Base-by-base conservation (phyloP, 305 asterid species). In the Rubia tinctorum region DNA sequence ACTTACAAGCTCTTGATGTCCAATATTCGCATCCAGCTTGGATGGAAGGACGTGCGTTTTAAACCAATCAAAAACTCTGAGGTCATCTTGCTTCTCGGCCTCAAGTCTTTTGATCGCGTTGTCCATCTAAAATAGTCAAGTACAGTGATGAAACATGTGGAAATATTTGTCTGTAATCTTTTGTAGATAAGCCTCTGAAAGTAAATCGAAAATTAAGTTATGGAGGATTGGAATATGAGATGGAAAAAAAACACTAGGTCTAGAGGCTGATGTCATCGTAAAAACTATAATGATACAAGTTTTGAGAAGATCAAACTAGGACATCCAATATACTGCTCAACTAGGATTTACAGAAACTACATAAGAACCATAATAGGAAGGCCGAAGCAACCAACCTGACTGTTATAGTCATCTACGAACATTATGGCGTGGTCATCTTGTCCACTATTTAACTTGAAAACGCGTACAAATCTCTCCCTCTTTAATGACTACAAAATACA, bases 351-450 rank as follows among this genome's bases (percentile, higher is more conserved):
- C 70, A 67, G 23, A 71, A 76, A 65, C 37, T 11, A 44, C 44
- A 63, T 68, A 43, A 63, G 42, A 42, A 25, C 18, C 25, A 30
- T 63, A 47, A 49, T 27, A 8, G 64, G 56, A 42, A 59, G 30
- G 71, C 53, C 15, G 37, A 79, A 66, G 43, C 49, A 64, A 84
- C 84, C 69, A 79, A 91, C 99, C 98, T 90, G 97, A 77, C 77
- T 90, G 49, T 86, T 63, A 82, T 95, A 95, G 85, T 95, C 91
- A 25, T 92, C 96, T 70, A 80, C 17, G 79, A 95, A 86, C 96
- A 95, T 92, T 74, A 95, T 77, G 68, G 98, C 98, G 85, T 89
- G 96, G 81, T 95, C 99, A 49, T 95, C 96, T 83, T 90, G 99
- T 68, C 99, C 99, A 60, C 89, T 89, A 82, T 81, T 95, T 78